A percentile compares a stretch with the other conserved stretches of the same genome.
These are phyloP conservation scores for Sphagnum magellanicum DNA, from an alignment of 228 moss, liverwort and hornwort species.

Conservation along the genomic window DNA sequence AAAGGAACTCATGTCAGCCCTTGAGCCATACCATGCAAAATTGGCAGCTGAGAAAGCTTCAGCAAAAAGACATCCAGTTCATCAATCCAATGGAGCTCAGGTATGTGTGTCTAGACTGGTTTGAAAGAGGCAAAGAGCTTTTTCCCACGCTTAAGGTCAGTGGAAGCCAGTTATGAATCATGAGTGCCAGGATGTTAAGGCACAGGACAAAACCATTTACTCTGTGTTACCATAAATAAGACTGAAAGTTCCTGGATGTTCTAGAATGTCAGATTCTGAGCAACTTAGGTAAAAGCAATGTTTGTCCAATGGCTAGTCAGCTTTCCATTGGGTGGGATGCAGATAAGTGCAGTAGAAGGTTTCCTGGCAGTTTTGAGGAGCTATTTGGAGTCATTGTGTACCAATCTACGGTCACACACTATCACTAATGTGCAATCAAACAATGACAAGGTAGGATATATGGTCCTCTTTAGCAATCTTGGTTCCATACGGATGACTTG, in stretches of 20 bases:
- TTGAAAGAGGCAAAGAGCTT: too few species aligned
- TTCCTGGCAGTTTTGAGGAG: conserved; percentile 64
- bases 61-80: conserved; percentile 82
- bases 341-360: conserved; percentile 69
- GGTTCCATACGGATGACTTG: too few species aligned
- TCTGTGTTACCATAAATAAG: too few species aligned
- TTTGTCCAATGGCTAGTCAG: too few species aligned
- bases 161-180: too few species aligned
- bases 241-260: not conserved
- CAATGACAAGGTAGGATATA: conserved; percentile 70
- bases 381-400: conserved; percentile 85
- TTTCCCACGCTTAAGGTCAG: too few species aligned
- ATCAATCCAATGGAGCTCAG: conserved; percentile 69
- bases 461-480: too few species aligned
- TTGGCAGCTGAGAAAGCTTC: conserved; percentile 52
- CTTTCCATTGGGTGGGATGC: conserved; percentile 10
- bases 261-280: not conserved
- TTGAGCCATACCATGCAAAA: conserved; percentile 78
- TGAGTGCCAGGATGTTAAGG: too few species aligned
- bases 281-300: too few species aligned
- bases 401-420: conserved; percentile 82
- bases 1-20: conserved; percentile 60
- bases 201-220: too few species aligned
- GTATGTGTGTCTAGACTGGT: conserved; percentile 12
- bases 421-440: conserved; percentile 99